Base-by-base conservation (phyloP, 192 early-diverging fungal species). In the Entomortierella parvispora region DNA sequence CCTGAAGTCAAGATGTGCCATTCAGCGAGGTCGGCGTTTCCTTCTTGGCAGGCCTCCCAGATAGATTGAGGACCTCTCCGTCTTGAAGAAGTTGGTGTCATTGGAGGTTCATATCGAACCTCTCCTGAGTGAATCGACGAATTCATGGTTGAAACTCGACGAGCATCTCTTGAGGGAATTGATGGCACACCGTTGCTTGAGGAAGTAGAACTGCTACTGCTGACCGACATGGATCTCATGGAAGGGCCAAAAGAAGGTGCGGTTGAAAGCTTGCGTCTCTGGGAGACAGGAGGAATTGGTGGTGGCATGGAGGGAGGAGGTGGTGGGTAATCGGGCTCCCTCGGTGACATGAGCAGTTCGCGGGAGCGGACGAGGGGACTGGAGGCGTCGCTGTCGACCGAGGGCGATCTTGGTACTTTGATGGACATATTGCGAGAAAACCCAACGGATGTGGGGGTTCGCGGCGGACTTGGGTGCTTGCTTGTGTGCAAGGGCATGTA, bases 31-130 rank as follows among this genome's bases (percentile, higher is more conserved):
- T 68, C 74, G 6, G 59, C 60, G 28, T 59, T 77, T 31, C 74
- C 74, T 44, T 77, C 74, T 46, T 77, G 65, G 28, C 65, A 63
- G 15, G 74, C 74, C 32, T 77, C 74, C 74, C 74, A 77, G 25
- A 77, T 68, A 0, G 60, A 61, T 15, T 64, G 60, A 4, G 65
- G 55, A 32, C 56, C 58, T 12, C 66, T 58, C 44, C 66, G 20
- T 40, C 33, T 59, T 77, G 22, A 28, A 53, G 6, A 22, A 32
- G 8, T 56, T 22, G n/a, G 66, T 77, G 42, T 44, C 42, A 34
- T 62, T 44, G 29, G 66, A 40, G 7, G 37, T 12, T 40, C 37
- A 40, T 9, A 40, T 12, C 37, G 65, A 9, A 63, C 31, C 60
- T 77, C 66, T 2, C 52, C 33, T 3, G 65, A 58, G 29, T 68